Evolutionary conservation across 768 basidiomycete genomes (phyloP).

Genomic region (Rhodotorula diobovata): DNA sequence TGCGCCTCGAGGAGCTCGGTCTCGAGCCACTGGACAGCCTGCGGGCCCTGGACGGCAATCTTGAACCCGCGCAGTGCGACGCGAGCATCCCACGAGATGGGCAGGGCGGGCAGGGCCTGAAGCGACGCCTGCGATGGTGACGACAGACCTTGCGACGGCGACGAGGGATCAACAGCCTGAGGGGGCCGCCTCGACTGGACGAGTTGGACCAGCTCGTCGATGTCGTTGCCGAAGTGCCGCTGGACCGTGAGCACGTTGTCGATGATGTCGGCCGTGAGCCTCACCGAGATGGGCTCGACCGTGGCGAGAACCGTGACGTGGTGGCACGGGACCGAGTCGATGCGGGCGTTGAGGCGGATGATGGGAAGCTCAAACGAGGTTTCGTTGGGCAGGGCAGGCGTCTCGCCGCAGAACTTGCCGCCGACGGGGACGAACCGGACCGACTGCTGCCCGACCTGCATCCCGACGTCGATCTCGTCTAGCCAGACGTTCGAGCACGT

Average conservation of each 20-base stretch:
- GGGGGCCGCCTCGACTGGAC: constrained; percentile 46
- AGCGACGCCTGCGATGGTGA: background rate
- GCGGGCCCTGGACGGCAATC: constrained; percentile 67
- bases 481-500: background rate
- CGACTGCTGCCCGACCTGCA: constrained; percentile 32
- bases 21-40: constrained; percentile 69
- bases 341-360: background rate
- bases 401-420: too few species aligned
- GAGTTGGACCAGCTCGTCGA: constrained; percentile 67
- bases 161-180: background rate
- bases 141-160: background rate
- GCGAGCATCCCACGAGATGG: constrained; percentile 21
- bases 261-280: constrained; percentile 74
- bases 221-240: constrained; percentile 83
- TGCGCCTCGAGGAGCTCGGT: constrained; percentile 67
- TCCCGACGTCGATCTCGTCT: constrained; percentile 12
- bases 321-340: background rate
- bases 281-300: constrained; percentile 66
- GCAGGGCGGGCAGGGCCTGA: accelerated
- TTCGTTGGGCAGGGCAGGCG: background rate
- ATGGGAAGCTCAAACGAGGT: constrained; percentile 12
- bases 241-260: constrained; percentile 77
- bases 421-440: constrained; percentile 31
- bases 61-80: constrained; percentile 67
- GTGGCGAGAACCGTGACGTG: constrained; percentile 58